Conservation (phyloP, 1,284 basidiomycete genomes). For the Ganoderma lucidum region DNA sequence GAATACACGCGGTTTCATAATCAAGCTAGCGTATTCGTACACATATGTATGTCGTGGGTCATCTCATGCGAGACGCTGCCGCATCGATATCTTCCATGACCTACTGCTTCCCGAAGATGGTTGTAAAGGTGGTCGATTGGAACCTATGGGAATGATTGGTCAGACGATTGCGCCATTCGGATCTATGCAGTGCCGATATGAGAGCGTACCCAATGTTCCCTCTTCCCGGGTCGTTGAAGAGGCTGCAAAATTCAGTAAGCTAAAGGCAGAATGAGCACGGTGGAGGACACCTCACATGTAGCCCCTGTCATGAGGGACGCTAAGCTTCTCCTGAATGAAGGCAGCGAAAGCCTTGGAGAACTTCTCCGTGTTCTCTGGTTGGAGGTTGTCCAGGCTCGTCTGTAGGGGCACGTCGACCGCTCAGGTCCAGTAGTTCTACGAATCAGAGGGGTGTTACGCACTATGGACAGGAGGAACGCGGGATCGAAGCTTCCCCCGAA, state of each 20-base stretch:
- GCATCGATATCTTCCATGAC: not conserved
- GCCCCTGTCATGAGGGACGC: constrained; percentile 57
- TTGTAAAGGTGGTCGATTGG: constrained; percentile 56
- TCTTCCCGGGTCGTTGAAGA: constrained; percentile 66
- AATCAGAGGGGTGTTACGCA: not conserved
- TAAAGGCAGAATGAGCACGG: not conserved
- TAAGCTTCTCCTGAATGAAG: constrained; percentile 62
- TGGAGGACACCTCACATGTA: constrained; percentile 54
- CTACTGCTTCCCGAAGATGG: constrained; percentile 48
- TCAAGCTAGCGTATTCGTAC: not conserved
- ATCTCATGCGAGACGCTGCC: not conserved
- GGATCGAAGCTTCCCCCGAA: constrained; percentile 71
- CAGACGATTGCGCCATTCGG: not conserved
- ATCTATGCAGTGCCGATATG: not conserved
- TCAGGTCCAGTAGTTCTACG: not conserved
- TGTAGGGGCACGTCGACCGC: constrained; percentile 34
- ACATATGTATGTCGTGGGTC: not conserved
- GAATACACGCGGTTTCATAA: not conserved
- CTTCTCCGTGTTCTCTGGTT: constrained; percentile 52
- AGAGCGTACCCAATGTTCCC: constrained; percentile 59
- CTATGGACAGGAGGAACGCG: constrained; percentile 49
- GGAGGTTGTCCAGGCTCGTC: constrained; percentile 66
- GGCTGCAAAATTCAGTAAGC: constrained; percentile 41
- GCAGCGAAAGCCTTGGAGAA: constrained; percentile 65
- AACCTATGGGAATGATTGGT: constrained; percentile 40